These are phyloP conservation scores for Phellopilus nigrolimitatus DNA, from an alignment of 1,284 basidiomycete genomes.

Conservation along the genomic window DNA sequence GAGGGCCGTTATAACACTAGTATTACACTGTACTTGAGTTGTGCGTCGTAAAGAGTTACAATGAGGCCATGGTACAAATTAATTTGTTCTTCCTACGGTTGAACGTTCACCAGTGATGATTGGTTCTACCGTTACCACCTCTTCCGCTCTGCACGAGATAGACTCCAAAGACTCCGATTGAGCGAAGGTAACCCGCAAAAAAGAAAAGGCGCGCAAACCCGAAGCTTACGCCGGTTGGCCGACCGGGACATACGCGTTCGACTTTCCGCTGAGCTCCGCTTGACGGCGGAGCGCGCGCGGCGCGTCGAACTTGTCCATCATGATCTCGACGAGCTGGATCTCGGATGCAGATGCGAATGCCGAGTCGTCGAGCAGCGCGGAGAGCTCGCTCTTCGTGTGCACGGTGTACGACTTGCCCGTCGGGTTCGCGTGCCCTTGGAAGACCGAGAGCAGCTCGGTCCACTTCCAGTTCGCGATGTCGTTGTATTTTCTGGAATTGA, in stretches of 20 bases:
- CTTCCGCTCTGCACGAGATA: too few relatives aligned
- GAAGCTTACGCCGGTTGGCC: too few relatives aligned
- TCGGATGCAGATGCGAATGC: slow-evolving; percentile 55
- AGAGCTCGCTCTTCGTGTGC: slow-evolving; percentile 57
- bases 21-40: too few relatives aligned
- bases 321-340: slow-evolving; percentile 76
- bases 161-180: too few relatives aligned
- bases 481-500: slow-evolving; percentile 56
- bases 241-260: slow-evolving; percentile 38
- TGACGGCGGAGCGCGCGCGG: slow-evolving; percentile 57
- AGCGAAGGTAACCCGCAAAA: too few relatives aligned
- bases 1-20: too few relatives aligned
- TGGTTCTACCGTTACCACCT: too few relatives aligned
- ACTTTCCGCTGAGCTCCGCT: slow-evolving; percentile 47
- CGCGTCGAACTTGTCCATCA: slow-evolving; percentile 72
- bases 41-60: too few relatives aligned
- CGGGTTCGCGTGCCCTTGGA: slow-evolving; percentile 51
- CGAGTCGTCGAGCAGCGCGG: slow-evolving; percentile 52
- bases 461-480: slow-evolving; percentile 72
- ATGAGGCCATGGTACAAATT: too few relatives aligned
- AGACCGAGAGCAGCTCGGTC: slow-evolving; percentile 52
- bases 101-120: too few relatives aligned
- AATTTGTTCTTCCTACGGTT: too few relatives aligned
- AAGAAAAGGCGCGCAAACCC: too few relatives aligned
- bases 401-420: slow-evolving; percentile 66